Percentiles rank a stretch among this genome's conserved stretches.
phyloP scores from a whole-genome alignment of 345 rosid genomes.

The Microcos paniculata region DNA sequence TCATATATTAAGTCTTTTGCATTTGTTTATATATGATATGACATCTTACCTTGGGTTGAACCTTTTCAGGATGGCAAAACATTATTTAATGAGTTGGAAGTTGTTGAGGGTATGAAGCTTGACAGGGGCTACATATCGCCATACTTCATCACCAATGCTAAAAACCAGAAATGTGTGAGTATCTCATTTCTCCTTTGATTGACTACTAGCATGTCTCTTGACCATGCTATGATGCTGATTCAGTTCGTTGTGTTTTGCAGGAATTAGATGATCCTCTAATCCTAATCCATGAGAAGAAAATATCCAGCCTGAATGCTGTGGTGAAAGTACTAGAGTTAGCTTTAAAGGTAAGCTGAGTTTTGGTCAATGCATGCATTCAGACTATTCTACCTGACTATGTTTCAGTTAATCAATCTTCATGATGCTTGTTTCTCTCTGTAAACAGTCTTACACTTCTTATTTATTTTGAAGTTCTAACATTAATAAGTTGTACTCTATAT shows the following conservation, averaged over 20 bases:
- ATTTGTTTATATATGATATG: not conserved
- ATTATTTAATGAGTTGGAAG: conserved; percentile 83
- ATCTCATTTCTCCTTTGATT: not conserved
- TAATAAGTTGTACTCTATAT: conserved; percentile 4
- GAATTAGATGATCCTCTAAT: conserved; percentile 96
- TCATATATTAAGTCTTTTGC: not conserved
- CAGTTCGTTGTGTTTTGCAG: conserved; percentile 35
- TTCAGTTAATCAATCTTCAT: not conserved
- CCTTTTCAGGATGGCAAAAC: conserved; percentile 88
- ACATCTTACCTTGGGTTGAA: not conserved
- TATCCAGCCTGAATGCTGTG: conserved; percentile 71
- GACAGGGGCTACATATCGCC: conserved; percentile 99
- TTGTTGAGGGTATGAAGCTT: conserved; percentile 98
- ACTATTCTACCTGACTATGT: not conserved
- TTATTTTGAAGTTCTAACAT: not conserved
- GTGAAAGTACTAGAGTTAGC: conserved; percentile 93
- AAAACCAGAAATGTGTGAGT: conserved; percentile 95
- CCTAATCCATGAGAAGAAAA: conserved; percentile 93
- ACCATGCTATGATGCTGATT: not conserved
- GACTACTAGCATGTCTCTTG: not conserved
- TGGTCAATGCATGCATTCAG: not conserved
- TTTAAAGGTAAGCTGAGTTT: conserved; percentile 59
- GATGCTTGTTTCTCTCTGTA: not conserved
- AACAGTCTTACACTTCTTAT: not conserved
- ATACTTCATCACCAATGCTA: conserved; percentile 81